These are phyloP conservation scores for Grosmannia clavigera DNA, from an alignment of 2,329 filamentous ascomycete genomes.

Conservation along the genomic window DNA sequence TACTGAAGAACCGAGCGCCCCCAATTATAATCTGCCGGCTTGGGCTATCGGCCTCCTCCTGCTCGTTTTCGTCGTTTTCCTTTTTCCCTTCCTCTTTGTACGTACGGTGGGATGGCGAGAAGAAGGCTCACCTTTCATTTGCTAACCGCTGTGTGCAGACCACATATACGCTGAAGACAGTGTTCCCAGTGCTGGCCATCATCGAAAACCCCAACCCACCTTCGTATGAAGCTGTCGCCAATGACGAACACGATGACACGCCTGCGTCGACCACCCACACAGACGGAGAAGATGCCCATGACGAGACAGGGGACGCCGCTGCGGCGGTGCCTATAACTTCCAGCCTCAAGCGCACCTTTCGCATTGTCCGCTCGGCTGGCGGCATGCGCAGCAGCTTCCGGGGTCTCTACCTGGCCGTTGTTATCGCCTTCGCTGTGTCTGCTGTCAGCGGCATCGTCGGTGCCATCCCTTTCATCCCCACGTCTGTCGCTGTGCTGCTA, in stretches of 20 bases:
- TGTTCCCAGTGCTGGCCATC: conserved; percentile 44
- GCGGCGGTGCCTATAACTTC: conserved; percentile 33
- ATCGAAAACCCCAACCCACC: conserved; percentile 45
- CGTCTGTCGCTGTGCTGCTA: conserved; percentile 32
- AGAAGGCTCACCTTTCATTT: background rate
- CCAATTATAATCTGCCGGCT: conserved; percentile 9
- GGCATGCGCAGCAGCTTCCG: conserved; percentile 59
- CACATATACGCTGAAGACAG: conserved; percentile 35
- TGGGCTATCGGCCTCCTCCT: conserved; percentile 22
- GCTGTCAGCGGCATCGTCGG: conserved; percentile 32
- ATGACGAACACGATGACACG: conserved; percentile 14
- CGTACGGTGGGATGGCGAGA: conserved; percentile 7
- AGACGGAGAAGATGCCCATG: conserved; percentile 15
- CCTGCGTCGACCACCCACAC: background rate
- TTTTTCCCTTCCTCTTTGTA: conserved; percentile 27
- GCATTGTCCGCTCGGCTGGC: conserved; percentile 45
- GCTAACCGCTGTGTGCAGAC: conserved; percentile 20
- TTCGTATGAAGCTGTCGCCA: conserved; percentile 38
- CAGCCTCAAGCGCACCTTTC: conserved; percentile 37
- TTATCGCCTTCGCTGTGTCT: conserved; percentile 20
- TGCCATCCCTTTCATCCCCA: conserved; percentile 22
- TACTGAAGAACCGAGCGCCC: conserved; percentile 6
- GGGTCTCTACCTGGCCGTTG: conserved; percentile 43
- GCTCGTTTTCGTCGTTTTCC: conserved; percentile 26
- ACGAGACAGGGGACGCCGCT: conserved; percentile 19